Evolutionary conservation across 352 stramenopile genomes (phyloP).

Genomic region (Phytophthora lateralis): DNA sequence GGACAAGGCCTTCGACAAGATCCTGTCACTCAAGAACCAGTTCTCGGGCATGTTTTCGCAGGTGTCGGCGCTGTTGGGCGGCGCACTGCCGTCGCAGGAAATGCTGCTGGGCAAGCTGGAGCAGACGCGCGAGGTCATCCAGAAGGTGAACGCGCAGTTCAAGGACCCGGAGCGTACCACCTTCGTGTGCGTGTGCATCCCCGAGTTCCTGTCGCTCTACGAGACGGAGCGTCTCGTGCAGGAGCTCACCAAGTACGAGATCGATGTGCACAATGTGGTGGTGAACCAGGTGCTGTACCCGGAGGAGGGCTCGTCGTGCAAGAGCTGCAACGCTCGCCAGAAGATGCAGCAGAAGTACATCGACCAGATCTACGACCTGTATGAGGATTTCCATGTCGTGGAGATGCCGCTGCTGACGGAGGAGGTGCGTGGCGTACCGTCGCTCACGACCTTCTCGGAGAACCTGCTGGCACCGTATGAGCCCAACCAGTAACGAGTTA

Average conservation of each 20-base stretch:
- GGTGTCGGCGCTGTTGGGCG: conserved; percentile 78
- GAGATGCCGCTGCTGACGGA: conserved; percentile 99
- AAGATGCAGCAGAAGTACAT: conserved; percentile 99
- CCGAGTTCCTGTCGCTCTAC: conserved; percentile 99
- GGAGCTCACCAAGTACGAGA: conserved; percentile 99
- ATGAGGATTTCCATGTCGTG: conserved; percentile 99
- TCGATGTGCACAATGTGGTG: conserved; percentile 99
- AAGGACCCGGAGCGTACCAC: conserved; percentile 98
- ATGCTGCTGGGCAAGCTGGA: conserved; percentile 97
- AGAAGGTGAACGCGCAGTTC: conserved; percentile 99
- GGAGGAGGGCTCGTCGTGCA: conserved; percentile 72
- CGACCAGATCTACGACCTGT: conserved; percentile 99
- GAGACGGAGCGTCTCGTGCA: conserved; percentile 99
- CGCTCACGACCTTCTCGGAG: conserved; percentile 94
- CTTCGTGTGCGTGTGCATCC: conserved; percentile 99
- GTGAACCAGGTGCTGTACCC: conserved; percentile 99
- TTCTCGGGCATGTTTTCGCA: conserved; percentile 90
- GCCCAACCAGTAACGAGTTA: conserved; percentile 49
- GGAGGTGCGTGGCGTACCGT: conserved; percentile 96
- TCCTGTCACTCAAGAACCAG: conserved; percentile 96
- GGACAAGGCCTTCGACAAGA: conserved; percentile 98
- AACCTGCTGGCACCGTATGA: conserved; percentile 95
- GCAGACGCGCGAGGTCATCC: conserved; percentile 96
- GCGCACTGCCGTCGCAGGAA: conserved; percentile 88
- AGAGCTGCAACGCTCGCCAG: conserved; percentile 96